A percentile compares a stretch with the other conserved stretches of the same genome.
Evolutionary conservation across 164 flowering plant genomes (phyloP).

Genomic region (Paratinospora sagittata): DNA sequence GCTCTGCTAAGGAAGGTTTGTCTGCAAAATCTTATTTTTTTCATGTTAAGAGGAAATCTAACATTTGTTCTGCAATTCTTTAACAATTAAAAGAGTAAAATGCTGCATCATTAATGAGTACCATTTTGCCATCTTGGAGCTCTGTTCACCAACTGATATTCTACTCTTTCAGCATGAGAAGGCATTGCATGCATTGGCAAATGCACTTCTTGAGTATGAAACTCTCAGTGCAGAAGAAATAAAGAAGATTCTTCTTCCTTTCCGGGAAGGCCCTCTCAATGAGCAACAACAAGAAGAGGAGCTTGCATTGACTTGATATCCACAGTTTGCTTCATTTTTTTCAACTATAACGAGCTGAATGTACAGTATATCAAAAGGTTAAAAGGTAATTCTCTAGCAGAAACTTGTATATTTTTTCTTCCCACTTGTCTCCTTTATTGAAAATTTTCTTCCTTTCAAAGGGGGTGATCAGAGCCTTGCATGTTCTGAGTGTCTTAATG

Average conservation of each 20-base stretch:
- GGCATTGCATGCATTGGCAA: conserved; percentile 81
- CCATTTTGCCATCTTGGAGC: background rate
- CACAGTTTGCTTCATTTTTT: conserved; percentile 2
- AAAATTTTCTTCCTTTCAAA: background rate
- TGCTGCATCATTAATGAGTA: background rate
- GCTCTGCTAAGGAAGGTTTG: conserved; percentile 77
- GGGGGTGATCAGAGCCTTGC: background rate
- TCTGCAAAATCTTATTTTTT: conserved; percentile 1
- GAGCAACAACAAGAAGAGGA: conserved; percentile 51
- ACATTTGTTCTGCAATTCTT: background rate
- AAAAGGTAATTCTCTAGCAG: conserved; percentile 22
- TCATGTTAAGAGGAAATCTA: background rate
- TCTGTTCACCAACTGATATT: background rate
- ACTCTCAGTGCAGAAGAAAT: conserved; percentile 79
- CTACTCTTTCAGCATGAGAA: conserved; percentile 75
- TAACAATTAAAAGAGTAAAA: background rate
- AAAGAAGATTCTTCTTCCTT: conserved; percentile 64
- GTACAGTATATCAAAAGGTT: conserved; percentile 35
- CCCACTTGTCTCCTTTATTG: background rate
- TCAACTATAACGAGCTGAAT: conserved; percentile 21
- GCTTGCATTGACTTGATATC: conserved; percentile 45
- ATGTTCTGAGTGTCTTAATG: background rate
- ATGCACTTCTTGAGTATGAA: conserved; percentile 83
- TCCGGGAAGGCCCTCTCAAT: conserved; percentile 34
- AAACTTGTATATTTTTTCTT: conserved; percentile 3